A percentile compares a stretch with the other conserved stretches of the same genome.
Conservation (phyloP, 2,329 filamentous ascomycete genomes). For the Mariannaea sp. region DNA sequence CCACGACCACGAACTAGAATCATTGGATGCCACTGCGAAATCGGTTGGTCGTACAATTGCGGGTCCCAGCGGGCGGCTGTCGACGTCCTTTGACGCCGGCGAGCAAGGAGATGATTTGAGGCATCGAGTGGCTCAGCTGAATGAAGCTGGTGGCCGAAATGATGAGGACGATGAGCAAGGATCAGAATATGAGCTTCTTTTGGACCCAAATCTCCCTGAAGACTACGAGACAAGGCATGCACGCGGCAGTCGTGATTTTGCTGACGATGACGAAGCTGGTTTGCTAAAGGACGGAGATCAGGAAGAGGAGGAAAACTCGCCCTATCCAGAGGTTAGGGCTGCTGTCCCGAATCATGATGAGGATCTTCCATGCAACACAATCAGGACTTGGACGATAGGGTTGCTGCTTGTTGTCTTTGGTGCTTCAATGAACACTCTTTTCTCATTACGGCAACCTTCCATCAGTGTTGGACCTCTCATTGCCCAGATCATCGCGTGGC, state of each 20-base stretch:
- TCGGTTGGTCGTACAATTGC: slow-evolving; percentile 33
- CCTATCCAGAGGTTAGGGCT: slow-evolving; percentile 68
- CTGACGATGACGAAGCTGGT: slow-evolving; percentile 39
- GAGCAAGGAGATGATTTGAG: slow-evolving; percentile 34
- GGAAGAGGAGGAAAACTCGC: slow-evolving; percentile 54
- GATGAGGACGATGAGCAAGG: slow-evolving; percentile 52
- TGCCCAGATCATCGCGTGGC: slow-evolving; percentile 68
- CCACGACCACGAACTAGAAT: slow-evolving; percentile 8
- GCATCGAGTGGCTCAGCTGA: slow-evolving; percentile 48
- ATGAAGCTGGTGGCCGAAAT: slow-evolving; percentile 45
- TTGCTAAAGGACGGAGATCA: slow-evolving; percentile 39
- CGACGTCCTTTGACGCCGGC: slow-evolving; percentile 36
- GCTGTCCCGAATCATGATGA: slow-evolving; percentile 69
- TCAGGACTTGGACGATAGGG: slow-evolving; percentile 68
- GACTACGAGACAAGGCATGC: slow-evolving; percentile 47
- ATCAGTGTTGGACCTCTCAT: slow-evolving; percentile 65
- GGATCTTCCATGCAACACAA: slow-evolving; percentile 67
- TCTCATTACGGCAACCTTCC: slow-evolving; percentile 64
- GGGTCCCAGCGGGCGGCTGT: slow-evolving; percentile 35
- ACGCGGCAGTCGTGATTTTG: slow-evolving; percentile 15
- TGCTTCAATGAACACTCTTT: slow-evolving; percentile 66
- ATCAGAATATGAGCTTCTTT: slow-evolving; percentile 60
- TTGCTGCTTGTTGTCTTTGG: slow-evolving; percentile 60
- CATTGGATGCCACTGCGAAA: slow-evolving; percentile 22
- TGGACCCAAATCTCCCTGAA: slow-evolving; percentile 57